A percentile compares a stretch with the other conserved stretches of the same genome.
Conservation (phyloP, 352 stramenopile genomes). For the Pythium vanterpoolii region DNA sequence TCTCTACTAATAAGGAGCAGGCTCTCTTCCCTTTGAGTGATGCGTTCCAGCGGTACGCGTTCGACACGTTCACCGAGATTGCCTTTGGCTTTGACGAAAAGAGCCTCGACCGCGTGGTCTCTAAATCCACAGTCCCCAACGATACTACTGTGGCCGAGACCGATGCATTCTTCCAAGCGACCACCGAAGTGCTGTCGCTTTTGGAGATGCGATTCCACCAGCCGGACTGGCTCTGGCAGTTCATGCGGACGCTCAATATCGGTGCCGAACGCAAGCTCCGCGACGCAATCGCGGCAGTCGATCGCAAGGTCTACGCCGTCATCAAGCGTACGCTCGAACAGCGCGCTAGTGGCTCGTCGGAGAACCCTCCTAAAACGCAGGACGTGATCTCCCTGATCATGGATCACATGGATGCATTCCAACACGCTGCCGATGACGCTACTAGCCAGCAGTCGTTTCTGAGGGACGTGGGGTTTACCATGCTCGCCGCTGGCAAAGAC, state of each 20-base stretch:
- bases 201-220: slow-evolving; percentile 39
- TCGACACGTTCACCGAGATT: slow-evolving; percentile 70
- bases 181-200: background rate
- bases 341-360: no score
- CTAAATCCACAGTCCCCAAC: background rate
- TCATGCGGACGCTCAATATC: slow-evolving; percentile 30
- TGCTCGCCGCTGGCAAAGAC: slow-evolving; percentile 68
- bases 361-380: slow-evolving; percentile 9
- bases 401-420: slow-evolving; percentile 25
- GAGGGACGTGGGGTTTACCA: slow-evolving; percentile 70
- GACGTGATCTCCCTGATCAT: slow-evolving; percentile 38
- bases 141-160: background rate
- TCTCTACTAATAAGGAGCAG: no score
- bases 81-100: slow-evolving; percentile 58
- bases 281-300: slow-evolving; percentile 24
- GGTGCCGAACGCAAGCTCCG: slow-evolving; percentile 36
- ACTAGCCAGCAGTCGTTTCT: slow-evolving; percentile 30
- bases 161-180: slow-evolving; percentile 1
- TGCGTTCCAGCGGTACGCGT: slow-evolving; percentile 44
- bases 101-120: slow-evolving; percentile 23
- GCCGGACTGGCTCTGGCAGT: slow-evolving; percentile 44
- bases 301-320: slow-evolving; percentile 22
- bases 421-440: slow-evolving; percentile 19
- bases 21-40: slow-evolving; percentile 43
- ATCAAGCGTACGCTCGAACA: slow-evolving; percentile 34